Evolutionary conservation across 495 filamentous ascomycete genomes (phyloP).

Genomic region (Acidomyces sp.): DNA sequence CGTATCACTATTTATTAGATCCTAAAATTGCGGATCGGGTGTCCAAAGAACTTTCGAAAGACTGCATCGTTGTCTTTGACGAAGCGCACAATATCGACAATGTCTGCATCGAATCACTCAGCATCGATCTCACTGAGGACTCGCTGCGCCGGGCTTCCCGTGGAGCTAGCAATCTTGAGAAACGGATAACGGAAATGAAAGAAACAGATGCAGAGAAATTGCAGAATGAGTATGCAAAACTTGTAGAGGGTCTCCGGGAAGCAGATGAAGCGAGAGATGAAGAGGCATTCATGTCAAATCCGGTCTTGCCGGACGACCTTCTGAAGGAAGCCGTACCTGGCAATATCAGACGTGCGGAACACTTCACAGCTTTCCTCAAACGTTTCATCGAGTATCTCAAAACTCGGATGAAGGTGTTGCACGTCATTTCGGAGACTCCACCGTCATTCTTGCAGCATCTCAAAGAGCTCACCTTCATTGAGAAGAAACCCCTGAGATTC

Average conservation of each 20-base stretch:
- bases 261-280: conserved; percentile 81
- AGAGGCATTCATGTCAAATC: conserved; percentile 94
- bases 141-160: conserved; percentile 76
- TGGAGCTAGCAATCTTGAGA: conserved; percentile 80
- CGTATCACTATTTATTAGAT: conserved; percentile 95
- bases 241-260: conserved; percentile 82
- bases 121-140: conserved; percentile 91
- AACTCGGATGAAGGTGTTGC: conserved; percentile 94
- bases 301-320: conserved; percentile 67
- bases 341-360: conserved; percentile 90
- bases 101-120: conserved; percentile 95
- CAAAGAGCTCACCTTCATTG: conserved; percentile 92
- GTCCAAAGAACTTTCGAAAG: conserved; percentile 90
- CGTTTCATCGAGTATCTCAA: conserved; percentile 92
- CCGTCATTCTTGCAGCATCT: conserved; percentile 86
- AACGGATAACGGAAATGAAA: conserved; percentile 85
- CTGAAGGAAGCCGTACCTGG: conserved; percentile 90
- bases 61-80: conserved; percentile 97
- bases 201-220: conserved; percentile 81
- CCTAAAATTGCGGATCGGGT: conserved; percentile 97
- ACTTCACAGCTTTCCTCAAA: conserved; percentile 90
- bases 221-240: conserved; percentile 86
- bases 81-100: conserved; percentile 99
- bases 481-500: conserved; percentile 89
- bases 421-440: conserved; percentile 93